phyloP scores from a whole-genome alignment of 1,284 basidiomycete species.

The Tilletia walkeri region DNA sequence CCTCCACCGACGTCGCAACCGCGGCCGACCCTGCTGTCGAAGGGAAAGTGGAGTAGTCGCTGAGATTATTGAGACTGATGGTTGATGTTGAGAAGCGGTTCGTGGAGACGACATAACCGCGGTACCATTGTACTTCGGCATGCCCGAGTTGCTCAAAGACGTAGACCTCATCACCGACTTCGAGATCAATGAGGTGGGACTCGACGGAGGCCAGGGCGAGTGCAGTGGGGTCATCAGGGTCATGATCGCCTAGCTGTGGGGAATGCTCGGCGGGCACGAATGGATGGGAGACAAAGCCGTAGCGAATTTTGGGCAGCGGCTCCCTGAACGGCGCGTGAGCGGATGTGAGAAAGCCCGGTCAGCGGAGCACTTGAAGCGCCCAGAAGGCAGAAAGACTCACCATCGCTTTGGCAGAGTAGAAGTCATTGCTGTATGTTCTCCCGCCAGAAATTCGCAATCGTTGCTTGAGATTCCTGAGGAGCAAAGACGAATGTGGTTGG shows the following conservation, averaged over 20 bases:
- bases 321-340: constrained; percentile 27
- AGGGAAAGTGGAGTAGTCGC: constrained; percentile 41
- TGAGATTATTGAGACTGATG: constrained; percentile 56
- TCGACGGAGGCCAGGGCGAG: constrained; percentile 25
- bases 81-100: constrained; percentile 32
- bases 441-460: no score
- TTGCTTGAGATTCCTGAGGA: no score
- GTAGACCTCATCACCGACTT: constrained; percentile 89
- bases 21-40: constrained; percentile 21
- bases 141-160: constrained; percentile 60
- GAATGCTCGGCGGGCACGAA: constrained; percentile 43
- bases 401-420: neutral
- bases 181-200: constrained; percentile 49
- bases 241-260: constrained; percentile 28
- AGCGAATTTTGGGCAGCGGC: constrained; percentile 46
- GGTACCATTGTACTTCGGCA: constrained; percentile 50
- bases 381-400: neutral
- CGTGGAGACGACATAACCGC: constrained; percentile 74
- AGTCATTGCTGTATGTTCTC: no score
- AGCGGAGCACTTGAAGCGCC: neutral
- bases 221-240: constrained; percentile 11
- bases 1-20: constrained; percentile 48
- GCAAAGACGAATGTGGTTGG: no score
- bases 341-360: neutral
- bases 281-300: constrained; percentile 44